Evolutionary conservation across 139 green algal genomes (phyloP).

Genomic region (Picochlorum sp.): DNA sequence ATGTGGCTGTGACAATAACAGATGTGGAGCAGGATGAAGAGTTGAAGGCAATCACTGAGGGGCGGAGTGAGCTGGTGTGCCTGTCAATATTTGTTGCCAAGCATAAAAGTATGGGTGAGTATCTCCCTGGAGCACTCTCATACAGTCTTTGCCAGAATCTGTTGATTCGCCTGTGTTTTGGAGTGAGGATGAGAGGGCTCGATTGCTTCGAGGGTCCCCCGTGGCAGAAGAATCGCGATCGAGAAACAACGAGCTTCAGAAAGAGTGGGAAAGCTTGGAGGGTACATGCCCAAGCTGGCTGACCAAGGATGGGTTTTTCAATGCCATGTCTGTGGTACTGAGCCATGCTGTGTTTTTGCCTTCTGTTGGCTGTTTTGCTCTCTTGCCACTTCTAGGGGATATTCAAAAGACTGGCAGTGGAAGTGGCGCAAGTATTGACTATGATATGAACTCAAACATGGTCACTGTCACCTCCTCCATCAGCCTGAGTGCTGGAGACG

Average conservation of each 20-base stretch:
- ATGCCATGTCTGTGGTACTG: slow-evolving; percentile 75
- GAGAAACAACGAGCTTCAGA: slow-evolving; percentile 33
- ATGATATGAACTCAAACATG: slow-evolving; percentile 41
- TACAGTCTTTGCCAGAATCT: slow-evolving; percentile 26
- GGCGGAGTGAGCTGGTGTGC: slow-evolving; percentile 64
- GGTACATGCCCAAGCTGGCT: slow-evolving; percentile 15
- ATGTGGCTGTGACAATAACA: slow-evolving; percentile 58
- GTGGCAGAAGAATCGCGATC: slow-evolving; percentile 34
- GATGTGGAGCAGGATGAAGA: slow-evolving; percentile 63
- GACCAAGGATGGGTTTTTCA: slow-evolving; percentile 50
- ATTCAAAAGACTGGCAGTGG: slow-evolving; percentile 51
- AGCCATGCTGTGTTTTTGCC: slow-evolving; percentile 70
- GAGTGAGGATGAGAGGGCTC: slow-evolving; percentile 29
- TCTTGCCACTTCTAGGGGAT: slow-evolving; percentile 61
- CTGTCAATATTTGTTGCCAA: slow-evolving; percentile 82
- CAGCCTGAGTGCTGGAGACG: slow-evolving; percentile 46
- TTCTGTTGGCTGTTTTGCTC: slow-evolving; percentile 76
- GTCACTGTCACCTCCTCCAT: slow-evolving; percentile 50
- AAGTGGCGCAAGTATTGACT: slow-evolving; percentile 60
- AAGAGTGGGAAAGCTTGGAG: slow-evolving; percentile 44
- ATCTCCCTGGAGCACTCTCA: slow-evolving; percentile 19
- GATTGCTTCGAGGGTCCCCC: slow-evolving; percentile 50
- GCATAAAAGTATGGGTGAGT: slow-evolving; percentile 43
- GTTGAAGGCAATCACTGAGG: slow-evolving; percentile 44
- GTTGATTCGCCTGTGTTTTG: slow-evolving; percentile 53